A percentile compares a stretch with the other conserved stretches of the same genome.
Conservation (phyloP, 2,329 filamentous ascomycete species). For the Cladosporium sp. region DNA sequence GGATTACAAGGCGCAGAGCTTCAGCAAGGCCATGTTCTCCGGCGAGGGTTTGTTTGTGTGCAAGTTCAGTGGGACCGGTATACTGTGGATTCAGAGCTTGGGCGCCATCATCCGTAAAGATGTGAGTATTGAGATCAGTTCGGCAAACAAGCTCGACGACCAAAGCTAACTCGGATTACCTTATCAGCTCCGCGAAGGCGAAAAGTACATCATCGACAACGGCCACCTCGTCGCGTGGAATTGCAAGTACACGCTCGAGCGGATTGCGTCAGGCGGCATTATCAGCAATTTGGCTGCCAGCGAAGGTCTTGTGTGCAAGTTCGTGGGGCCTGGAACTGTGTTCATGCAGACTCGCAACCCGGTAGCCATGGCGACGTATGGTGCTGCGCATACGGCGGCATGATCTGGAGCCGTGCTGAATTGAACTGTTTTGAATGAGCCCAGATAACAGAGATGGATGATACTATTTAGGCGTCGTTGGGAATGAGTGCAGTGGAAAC, state of each 20-base stretch:
- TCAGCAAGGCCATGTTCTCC: conserved; percentile 89
- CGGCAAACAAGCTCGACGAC: too few relatives aligned
- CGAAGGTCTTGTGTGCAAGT: conserved; percentile 93
- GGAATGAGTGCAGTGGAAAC: not conserved
- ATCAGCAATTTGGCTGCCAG: conserved; percentile 80
- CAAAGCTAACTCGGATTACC: not conserved
- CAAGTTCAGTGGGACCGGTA: conserved; percentile 75
- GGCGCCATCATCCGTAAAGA: conserved; percentile 95
- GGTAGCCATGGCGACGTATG: conserved; percentile 36
- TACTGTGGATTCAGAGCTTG: conserved; percentile 89
- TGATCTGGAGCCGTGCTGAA: not conserved
- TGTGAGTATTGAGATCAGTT: conserved; percentile 54
- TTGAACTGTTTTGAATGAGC: not conserved
- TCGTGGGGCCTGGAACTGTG: conserved; percentile 83
- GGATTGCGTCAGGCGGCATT: conserved; percentile 85
- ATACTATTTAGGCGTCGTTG: not conserved
- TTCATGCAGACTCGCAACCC: conserved; percentile 92
- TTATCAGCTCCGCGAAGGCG: conserved; percentile 58
- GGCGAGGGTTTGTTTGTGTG: conserved; percentile 92
- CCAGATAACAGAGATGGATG: not conserved
- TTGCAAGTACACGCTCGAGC: conserved; percentile 87
- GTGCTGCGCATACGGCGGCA: conserved; percentile 7
- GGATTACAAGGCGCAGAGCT: conserved; percentile 76
- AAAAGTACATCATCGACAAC: conserved; percentile 78
- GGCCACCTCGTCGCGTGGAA: conserved; percentile 92